phyloP scores from a whole-genome alignment of 2,329 filamentous ascomycete genomes.

The Teratosphaeria viscida region DNA sequence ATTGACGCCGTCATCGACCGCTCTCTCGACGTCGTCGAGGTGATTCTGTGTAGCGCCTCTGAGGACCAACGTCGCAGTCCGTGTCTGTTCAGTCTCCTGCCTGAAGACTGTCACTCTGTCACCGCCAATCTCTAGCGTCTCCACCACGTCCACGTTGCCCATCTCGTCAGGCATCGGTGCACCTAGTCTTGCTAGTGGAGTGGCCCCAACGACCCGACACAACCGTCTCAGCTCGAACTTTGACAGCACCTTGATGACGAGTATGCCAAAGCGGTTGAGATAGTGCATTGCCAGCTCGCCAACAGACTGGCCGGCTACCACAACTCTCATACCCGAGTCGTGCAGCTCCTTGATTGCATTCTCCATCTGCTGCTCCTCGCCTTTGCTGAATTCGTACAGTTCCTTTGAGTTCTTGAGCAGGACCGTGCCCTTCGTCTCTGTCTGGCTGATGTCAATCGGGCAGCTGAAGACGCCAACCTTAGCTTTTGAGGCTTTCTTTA shows the following conservation, averaged over 20 bases:
- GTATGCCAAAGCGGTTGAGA: constrained; percentile 91
- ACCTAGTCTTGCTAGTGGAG: constrained; percentile 86
- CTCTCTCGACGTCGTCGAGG: constrained; percentile 90
- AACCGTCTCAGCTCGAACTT: constrained; percentile 94
- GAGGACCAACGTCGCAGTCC: constrained; percentile 88
- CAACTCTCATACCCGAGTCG: constrained; percentile 83
- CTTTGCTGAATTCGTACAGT: constrained; percentile 97
- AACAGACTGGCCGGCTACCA: constrained; percentile 85
- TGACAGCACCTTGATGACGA: constrained; percentile 92
- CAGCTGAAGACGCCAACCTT: constrained; percentile 97
- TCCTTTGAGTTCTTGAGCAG: constrained; percentile 94
- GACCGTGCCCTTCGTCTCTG: constrained; percentile 97
- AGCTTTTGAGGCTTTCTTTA: constrained; percentile 86
- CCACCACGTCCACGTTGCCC: constrained; percentile 87
- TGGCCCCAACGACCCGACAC: constrained; percentile 92
- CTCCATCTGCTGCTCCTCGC: constrained; percentile 88
- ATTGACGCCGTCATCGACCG: constrained; percentile 96
- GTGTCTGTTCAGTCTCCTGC: constrained; percentile 84
- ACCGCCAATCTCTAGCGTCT: constrained; percentile 94
- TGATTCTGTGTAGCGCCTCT: constrained; percentile 96
- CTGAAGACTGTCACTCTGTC: constrained; percentile 97
- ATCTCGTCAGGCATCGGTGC: constrained; percentile 99
- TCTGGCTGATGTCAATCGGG: constrained; percentile 89
- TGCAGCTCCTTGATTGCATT: constrained; percentile 86
- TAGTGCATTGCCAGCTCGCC: constrained; percentile 96